Base-by-base conservation (phyloP, 306 rosid species). In the Abrus precatorius region DNA sequence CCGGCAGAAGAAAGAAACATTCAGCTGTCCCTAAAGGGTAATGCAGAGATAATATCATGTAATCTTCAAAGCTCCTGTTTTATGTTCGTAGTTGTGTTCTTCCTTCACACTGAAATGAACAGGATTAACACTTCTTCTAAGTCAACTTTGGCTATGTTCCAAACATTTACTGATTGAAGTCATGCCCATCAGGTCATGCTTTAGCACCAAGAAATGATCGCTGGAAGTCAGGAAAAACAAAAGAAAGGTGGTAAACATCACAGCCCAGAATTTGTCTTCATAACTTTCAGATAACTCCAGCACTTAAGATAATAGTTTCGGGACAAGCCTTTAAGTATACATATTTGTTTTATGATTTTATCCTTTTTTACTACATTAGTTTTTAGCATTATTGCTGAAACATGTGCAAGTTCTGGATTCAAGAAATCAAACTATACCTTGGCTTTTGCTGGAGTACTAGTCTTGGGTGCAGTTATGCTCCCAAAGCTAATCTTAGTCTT, bases 401-500 rank as follows among this genome's bases (percentile, higher is more conserved):
- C 34, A 45, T 28, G 14, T 12, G 32, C 30, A 68, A 49, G 10
- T 68, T 55, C 8, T 20, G 44, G 54, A 48, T 40, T 79, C 8
- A 72, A 72, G 73, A 75, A 71, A 76, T 76, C 81, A 65, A 55
- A 70, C 36, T 83, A 92, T 83, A 92, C 96, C 97, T 85, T 94
- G 63, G 68, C 12, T 74, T 80, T 92, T 52, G 77, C 34, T 0
- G 87, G 48, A 67, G 88, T 43, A 28, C 82, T 67, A 13, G 84
- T 45, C 81, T 79, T 87, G 33, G 80, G 27, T 62, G 89, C 38
- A 11, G 84, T 49, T 4, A 82, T 55, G 84, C 82, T 78, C 72
- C 89, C 91, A 65, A 88, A 90, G 62, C 89, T 53, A 84, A 90
- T 87, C 82, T 47, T 92, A 9, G 86, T 69, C 75, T 76, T 92